phyloP scores from a whole-genome alignment of 2,329 filamentous ascomycete species.

The Fusarium sp. region DNA sequence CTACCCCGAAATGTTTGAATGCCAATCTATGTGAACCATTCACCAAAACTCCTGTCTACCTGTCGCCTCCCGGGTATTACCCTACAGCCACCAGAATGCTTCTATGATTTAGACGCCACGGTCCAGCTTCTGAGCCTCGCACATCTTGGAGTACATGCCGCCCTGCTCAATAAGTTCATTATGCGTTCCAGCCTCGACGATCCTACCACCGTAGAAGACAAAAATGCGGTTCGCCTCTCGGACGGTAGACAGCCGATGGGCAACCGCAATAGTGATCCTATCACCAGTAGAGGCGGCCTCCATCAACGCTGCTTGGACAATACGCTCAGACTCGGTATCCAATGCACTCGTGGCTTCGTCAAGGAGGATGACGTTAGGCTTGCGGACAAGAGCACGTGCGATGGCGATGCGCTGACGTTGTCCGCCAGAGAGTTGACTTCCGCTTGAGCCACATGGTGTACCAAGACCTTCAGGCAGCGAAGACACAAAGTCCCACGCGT shows the following conservation, averaged over 20 bases:
- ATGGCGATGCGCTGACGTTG: slow-evolving; percentile 22
- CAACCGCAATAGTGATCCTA: slow-evolving; percentile 24
- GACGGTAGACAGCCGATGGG: slow-evolving; percentile 15
- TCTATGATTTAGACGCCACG: neutral
- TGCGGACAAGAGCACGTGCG: slow-evolving; percentile 16
- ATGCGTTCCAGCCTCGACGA: slow-evolving; percentile 17
- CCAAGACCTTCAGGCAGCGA: slow-evolving; percentile 8
- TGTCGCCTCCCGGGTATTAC: no score
- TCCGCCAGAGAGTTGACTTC: slow-evolving; percentile 16
- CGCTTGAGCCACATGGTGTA: slow-evolving; percentile 6
- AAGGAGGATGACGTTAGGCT: slow-evolving; percentile 10
- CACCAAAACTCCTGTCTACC: neutral
- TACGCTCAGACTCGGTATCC: slow-evolving; percentile 12
- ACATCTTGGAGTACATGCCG: slow-evolving; percentile 22
- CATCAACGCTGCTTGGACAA: slow-evolving; percentile 19
- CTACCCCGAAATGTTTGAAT: neutral
- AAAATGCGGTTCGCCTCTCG: slow-evolving; percentile 18
- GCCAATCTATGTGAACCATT: neutral
- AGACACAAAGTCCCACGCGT: slow-evolving; percentile 17
- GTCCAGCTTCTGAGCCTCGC: slow-evolving; percentile 2
- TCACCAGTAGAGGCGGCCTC: slow-evolving; percentile 3
- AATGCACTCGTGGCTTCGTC: slow-evolving; percentile 14
- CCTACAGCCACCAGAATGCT: neutral
- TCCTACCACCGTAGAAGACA: slow-evolving; percentile 16
- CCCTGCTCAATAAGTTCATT: slow-evolving; percentile 9